A percentile compares a stretch with the other conserved stretches of the same genome.
Evolutionary conservation across 768 basidiomycete species (phyloP).

Genomic region (Agaricus subrufescens): DNA sequence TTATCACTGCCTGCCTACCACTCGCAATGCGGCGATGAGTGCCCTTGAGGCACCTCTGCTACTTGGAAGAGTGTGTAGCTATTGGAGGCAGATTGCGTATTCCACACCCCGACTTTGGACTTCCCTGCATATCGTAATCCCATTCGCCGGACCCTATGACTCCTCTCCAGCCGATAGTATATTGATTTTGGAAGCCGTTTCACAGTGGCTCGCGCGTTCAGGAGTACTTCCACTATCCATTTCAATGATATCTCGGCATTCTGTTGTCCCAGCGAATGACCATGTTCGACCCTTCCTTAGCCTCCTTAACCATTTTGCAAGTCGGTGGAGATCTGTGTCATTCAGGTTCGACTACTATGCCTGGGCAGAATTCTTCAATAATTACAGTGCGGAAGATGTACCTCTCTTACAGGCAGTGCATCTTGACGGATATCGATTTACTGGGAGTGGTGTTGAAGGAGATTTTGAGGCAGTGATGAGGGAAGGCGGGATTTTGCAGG

Average conservation of each 20-base stretch:
- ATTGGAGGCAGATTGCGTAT: slow-evolving; percentile 17
- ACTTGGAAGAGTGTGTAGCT: slow-evolving; percentile 15
- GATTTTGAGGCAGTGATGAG: background rate
- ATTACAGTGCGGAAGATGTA: background rate
- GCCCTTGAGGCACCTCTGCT: slow-evolving; percentile 15
- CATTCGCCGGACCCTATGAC: background rate
- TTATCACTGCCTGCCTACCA: slow-evolving; percentile 13
- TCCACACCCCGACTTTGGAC: slow-evolving; percentile 21
- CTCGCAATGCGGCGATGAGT: slow-evolving; percentile 14
- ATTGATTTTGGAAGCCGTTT: background rate
- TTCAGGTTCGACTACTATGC: background rate
- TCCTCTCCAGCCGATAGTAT: background rate
- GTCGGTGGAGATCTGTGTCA: slow-evolving; percentile 1
- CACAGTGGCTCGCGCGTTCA: slow-evolving; percentile 8
- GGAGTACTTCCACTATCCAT: slow-evolving; percentile 10
- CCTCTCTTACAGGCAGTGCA: background rate
- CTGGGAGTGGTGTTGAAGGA: background rate
- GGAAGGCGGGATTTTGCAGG: background rate
- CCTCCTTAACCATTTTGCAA: background rate
- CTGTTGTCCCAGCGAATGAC: background rate
- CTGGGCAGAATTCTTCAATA: slow-evolving; percentile 3
- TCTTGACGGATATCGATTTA: background rate
- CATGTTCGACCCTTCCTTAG: slow-evolving; percentile 1
- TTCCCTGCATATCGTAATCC: slow-evolving; percentile 15
- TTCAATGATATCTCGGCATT: background rate